Percentiles rank a stretch among this genome's conserved stretches.
Evolutionary conservation across 1,139 yeast genomes (phyloP).

Genomic region (Protomyces pachydermus): DNA sequence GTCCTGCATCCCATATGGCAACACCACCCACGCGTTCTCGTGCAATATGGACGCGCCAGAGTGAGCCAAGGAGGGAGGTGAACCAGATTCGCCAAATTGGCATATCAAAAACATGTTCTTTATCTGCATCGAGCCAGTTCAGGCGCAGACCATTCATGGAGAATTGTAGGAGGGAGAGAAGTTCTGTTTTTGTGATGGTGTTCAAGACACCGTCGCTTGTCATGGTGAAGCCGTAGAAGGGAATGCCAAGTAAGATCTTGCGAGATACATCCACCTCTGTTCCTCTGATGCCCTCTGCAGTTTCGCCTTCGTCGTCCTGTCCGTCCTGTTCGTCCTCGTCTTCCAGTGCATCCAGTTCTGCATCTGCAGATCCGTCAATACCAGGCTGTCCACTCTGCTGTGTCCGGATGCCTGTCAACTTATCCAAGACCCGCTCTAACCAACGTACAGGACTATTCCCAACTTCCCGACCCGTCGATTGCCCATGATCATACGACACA

Average conservation of each 20-base stretch:
- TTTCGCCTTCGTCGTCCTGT: neutral
- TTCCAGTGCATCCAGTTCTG: neutral
- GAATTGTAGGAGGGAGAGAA: slow-evolving; percentile 7
- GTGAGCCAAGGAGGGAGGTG: slow-evolving; percentile 17
- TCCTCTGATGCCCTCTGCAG: neutral
- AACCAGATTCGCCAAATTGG: slow-evolving; percentile 18
- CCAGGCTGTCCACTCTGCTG: neutral
- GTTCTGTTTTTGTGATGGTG: slow-evolving; percentile 17
- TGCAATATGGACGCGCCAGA: slow-evolving; percentile 9
- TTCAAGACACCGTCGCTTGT: slow-evolving; percentile 17
- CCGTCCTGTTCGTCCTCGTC: slow-evolving; percentile 1
- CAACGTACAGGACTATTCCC: slow-evolving; percentile 22
- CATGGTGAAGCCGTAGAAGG: slow-evolving; percentile 18
- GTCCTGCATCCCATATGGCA: slow-evolving; percentile 19
- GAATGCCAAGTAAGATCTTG: slow-evolving; percentile 10
- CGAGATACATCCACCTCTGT: neutral
- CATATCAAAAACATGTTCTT: slow-evolving; percentile 10
- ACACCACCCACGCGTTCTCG: slow-evolving; percentile 14
- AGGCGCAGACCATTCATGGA: slow-evolving; percentile 1
- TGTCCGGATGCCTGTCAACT: neutral
- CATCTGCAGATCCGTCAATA: neutral
- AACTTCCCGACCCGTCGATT: neutral
- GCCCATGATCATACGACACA: slow-evolving; percentile 16
- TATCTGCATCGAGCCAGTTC: slow-evolving; percentile 10
- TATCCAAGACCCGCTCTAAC: slow-evolving; percentile 10